These are phyloP conservation scores for Coemansia sp. DNA, from an alignment of 192 early-diverging fungal species.

Conservation along the genomic window DNA sequence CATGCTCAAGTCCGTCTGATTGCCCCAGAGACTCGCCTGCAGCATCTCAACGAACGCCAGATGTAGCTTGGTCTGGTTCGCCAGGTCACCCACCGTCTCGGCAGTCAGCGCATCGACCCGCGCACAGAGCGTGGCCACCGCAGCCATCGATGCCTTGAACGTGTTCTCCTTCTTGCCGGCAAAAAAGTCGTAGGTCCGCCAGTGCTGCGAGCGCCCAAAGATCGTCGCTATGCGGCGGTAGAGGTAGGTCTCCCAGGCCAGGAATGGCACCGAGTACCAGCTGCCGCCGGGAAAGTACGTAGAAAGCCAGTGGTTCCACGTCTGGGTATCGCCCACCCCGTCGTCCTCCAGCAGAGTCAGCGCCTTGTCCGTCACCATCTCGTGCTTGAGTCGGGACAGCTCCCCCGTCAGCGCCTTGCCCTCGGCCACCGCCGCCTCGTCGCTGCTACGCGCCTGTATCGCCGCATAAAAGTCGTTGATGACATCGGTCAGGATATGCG, in stretches of 20 bases:
- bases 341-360: conserved; percentile 49
- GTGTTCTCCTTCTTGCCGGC: conserved; percentile 59
- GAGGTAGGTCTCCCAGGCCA: conserved; percentile 81
- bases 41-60: conserved; percentile 63
- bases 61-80: conserved; percentile 15
- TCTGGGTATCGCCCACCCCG: conserved; percentile 48
- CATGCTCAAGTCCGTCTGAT: conserved; percentile 79
- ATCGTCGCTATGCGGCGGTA: conserved; percentile 64
- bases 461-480: conserved; percentile 65
- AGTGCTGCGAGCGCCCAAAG: conserved; percentile 51
- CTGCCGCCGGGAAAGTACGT: conserved; percentile 52
- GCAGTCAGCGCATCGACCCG: conserved; percentile 43
- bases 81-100: conserved; percentile 8
- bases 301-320: conserved; percentile 62
- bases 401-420: conserved; percentile 61
- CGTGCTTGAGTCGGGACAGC: conserved; percentile 65
- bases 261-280: conserved; percentile 75
- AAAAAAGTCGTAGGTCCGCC: conserved; percentile 74
- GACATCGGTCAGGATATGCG: conserved; percentile 75
- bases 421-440: conserved; percentile 49
- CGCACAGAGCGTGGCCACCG: conserved; percentile 61
- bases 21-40: conserved; percentile 84
- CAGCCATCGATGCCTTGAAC: conserved; percentile 60
- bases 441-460: conserved; percentile 26
- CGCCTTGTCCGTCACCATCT: conserved; percentile 60